These are phyloP conservation scores for Raphanus hybrid DNA, from an alignment of 441 rosid genomes.

Conservation along the genomic window DNA sequence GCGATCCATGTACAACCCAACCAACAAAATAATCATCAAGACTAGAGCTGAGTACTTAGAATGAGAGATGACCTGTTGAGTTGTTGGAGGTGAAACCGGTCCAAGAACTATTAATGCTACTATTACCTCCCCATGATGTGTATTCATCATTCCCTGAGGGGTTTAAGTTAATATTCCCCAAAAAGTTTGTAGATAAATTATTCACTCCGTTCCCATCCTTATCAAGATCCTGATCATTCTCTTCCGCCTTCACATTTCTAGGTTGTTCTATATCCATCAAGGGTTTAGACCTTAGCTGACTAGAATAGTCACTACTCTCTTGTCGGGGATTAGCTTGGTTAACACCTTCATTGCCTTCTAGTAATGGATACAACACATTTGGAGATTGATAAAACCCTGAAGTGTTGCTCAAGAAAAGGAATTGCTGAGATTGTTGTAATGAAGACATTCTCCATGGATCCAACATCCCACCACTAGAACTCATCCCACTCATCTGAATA, in stretches of 20 bases:
- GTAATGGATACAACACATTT: constrained; percentile 41
- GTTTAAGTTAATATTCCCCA: constrained; percentile 48
- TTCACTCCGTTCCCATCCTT: constrained; percentile 29
- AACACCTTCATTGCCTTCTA: constrained; percentile 38
- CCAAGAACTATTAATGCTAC: constrained; percentile 47
- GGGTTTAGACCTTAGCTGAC: constrained; percentile 49
- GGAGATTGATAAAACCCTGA: constrained; percentile 40
- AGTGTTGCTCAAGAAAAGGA: constrained; percentile 50
- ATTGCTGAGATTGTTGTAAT: constrained; percentile 52
- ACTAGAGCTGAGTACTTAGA: constrained; percentile 28
- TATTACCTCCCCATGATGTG: constrained; percentile 48
- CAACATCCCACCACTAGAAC: constrained; percentile 44
- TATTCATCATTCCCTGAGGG: constrained; percentile 47
- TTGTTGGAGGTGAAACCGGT: constrained; percentile 51
- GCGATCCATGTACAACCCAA: constrained; percentile 33
- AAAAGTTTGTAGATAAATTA: constrained; percentile 55
- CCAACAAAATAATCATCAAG: constrained; percentile 47
- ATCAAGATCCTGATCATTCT: constrained; percentile 42
- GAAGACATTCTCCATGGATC: constrained; percentile 55
- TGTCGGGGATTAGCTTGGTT: constrained; percentile 30
- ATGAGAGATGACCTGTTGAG: constrained; percentile 53
- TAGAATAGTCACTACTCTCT: constrained; percentile 31
- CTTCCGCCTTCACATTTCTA: constrained; percentile 50
- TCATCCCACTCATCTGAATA: constrained; percentile 20
- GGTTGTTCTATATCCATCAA: constrained; percentile 37